phyloP scores from a whole-genome alignment of 352 stramenopile genomes.

The Pythium aristosporum region DNA sequence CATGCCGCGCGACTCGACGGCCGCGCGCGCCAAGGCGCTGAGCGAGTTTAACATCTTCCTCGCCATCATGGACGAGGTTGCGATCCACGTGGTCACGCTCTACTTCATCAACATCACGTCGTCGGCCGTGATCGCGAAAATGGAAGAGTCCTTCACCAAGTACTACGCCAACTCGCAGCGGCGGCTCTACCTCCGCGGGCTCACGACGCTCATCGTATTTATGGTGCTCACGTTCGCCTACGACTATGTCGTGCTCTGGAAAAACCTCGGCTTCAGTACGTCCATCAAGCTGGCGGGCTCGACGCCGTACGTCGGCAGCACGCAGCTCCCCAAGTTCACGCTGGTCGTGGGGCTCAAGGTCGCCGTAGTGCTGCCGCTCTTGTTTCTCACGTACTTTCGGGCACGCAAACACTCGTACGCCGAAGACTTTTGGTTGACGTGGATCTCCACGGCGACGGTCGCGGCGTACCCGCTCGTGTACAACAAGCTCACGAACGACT shows the following conservation, averaged over 20 bases:
- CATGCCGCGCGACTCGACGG: constrained; percentile 49
- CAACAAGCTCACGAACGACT: constrained; percentile 84
- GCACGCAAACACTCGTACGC: constrained; percentile 58
- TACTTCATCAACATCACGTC: constrained; percentile 84
- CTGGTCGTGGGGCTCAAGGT: constrained; percentile 66
- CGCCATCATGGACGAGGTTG: constrained; percentile 81
- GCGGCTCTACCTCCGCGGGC: constrained; percentile 55
- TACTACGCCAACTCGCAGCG: constrained; percentile 77
- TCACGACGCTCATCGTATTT: constrained; percentile 63
- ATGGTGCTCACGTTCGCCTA: constrained; percentile 71
- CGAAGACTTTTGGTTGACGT: constrained; percentile 69
- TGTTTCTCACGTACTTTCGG: constrained; percentile 68
- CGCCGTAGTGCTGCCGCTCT: constrained; percentile 55
- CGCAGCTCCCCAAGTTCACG: constrained; percentile 61
- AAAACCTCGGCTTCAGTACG: constrained; percentile 43
- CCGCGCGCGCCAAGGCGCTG: constrained; percentile 49
- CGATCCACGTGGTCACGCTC: constrained; percentile 73
- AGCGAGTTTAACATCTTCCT: constrained; percentile 78
- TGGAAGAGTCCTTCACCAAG: constrained; percentile 77
- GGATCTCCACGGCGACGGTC: constrained; percentile 59
- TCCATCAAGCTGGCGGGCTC: constrained; percentile 31
- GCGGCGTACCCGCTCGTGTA: constrained; percentile 71
- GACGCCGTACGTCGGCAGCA: constrained; percentile 32
- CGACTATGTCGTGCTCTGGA: constrained; percentile 72
- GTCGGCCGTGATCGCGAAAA: constrained; percentile 62